phyloP scores from a whole-genome alignment of 345 rosid genomes.

The Brassica cretica region DNA sequence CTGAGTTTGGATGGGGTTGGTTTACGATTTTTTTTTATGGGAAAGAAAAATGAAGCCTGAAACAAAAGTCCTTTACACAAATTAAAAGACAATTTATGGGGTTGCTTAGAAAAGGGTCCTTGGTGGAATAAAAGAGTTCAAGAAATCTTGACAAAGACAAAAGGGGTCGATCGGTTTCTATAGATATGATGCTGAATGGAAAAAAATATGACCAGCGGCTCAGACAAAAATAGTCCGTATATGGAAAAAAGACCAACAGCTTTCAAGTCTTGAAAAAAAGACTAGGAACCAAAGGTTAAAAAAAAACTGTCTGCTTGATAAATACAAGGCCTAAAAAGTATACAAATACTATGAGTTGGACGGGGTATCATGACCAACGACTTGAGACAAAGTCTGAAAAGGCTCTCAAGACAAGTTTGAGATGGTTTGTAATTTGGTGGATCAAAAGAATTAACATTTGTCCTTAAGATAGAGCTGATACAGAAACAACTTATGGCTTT shows the following conservation, averaged over 20 bases:
- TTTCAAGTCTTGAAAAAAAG: no score
- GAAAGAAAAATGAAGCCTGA: background rate
- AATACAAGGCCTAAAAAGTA: background rate
- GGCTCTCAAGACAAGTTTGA: background rate
- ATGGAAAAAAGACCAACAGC: no score
- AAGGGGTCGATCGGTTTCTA: background rate
- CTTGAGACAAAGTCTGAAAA: no score
- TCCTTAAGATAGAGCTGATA: background rate
- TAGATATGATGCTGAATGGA: no score
- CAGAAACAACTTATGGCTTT: background rate
- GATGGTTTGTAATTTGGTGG: background rate
- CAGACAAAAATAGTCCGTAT: no score
- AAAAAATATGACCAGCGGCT: no score
- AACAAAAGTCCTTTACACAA: background rate
- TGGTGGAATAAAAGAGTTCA: background rate
- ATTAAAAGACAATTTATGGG: background rate
- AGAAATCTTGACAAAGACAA: background rate
- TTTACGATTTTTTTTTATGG: background rate
- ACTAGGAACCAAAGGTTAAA: background rate
- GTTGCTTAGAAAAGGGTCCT: background rate
- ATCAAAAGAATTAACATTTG: no score
- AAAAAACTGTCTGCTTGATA: background rate
- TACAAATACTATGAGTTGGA: background rate
- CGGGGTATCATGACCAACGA: background rate
- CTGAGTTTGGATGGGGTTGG: background rate